These are phyloP conservation scores for Hericium erinaceus DNA, from an alignment of 768 basidiomycete genomes.

Conservation along the genomic window DNA sequence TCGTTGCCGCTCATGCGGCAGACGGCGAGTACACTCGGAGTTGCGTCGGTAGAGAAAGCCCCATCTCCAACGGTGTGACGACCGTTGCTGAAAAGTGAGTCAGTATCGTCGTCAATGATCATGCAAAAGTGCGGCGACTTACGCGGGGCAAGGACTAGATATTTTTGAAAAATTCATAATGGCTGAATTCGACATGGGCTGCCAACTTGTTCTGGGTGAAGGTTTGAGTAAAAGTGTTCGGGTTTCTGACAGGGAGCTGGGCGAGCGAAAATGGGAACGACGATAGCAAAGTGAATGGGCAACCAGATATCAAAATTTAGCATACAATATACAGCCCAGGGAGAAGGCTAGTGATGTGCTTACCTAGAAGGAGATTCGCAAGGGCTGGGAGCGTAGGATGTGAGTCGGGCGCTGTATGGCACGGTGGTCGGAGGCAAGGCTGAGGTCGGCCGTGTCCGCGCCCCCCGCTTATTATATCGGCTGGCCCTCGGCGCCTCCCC, in stretches of 20 bases:
- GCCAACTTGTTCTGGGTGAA: slow-evolving; percentile 61
- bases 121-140: slow-evolving; percentile 21
- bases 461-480: slow-evolving; percentile 8
- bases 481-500: background rate
- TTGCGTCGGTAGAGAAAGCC: slow-evolving; percentile 69
- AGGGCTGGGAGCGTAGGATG: background rate
- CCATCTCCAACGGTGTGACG: slow-evolving; percentile 96
- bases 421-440: slow-evolving; percentile 15
- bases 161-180: slow-evolving; percentile 67
- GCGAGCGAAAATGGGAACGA: background rate
- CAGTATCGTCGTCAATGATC: background rate
- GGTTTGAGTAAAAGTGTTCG: background rate
- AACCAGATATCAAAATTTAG: background rate
- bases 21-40: slow-evolving; percentile 73
- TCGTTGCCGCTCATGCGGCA: slow-evolving; percentile 76
- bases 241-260: background rate
- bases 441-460: background rate
- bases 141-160: slow-evolving; percentile 97
- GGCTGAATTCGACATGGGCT: slow-evolving; percentile 66
- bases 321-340: background rate
- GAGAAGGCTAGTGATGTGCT: background rate
- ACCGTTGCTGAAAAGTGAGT: slow-evolving; percentile 61
- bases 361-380: background rate
- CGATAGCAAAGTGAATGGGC: background rate
- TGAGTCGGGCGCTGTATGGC: background rate